Evolutionary conservation across 169 alveolate species (phyloP).

Genomic region (Perkinsus marinus): DNA sequence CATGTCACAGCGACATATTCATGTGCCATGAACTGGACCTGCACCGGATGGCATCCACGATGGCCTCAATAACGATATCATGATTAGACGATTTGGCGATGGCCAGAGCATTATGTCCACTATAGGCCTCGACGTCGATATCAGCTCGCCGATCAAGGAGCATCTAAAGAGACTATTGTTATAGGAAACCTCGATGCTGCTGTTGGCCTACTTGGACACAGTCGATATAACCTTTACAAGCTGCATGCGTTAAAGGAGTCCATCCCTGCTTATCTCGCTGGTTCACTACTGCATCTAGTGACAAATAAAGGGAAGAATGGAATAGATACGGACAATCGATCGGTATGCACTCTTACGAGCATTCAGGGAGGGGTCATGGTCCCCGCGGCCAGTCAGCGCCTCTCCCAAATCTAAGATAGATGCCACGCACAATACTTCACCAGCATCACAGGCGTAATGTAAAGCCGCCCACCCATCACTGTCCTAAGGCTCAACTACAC

Average conservation of each 20-base stretch:
- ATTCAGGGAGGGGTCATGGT: background rate
- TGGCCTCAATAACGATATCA: background rate
- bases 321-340: background rate
- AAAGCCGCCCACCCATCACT: background rate
- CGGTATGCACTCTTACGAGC: background rate
- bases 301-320: background rate
- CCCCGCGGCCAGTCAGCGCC: background rate
- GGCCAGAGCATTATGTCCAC: background rate
- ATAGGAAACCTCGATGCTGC: background rate
- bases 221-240: background rate
- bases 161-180: background rate
- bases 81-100: background rate
- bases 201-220: background rate
- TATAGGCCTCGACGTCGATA: background rate
- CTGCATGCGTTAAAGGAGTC: background rate
- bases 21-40: background rate
- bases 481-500: background rate
- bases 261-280: background rate
- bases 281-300: background rate
- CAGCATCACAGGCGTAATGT: background rate
- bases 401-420: background rate
- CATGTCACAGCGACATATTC: background rate
- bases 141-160: background rate
- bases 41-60: background rate
- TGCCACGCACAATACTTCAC: background rate